Conservation (phyloP, 768 basidiomycete genomes). For the Boletus pseudo-olivaceus region DNA sequence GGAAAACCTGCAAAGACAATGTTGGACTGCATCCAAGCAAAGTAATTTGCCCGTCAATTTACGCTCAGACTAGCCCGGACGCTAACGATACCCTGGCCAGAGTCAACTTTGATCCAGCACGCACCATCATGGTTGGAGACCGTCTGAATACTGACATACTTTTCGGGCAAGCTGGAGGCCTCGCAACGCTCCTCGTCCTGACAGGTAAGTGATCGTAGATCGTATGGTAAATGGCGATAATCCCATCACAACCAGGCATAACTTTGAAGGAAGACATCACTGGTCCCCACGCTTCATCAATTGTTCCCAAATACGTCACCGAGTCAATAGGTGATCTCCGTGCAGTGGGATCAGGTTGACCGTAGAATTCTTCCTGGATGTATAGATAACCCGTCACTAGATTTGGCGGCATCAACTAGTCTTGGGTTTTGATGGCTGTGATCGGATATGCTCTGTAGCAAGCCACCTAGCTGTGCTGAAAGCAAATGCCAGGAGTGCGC, state of each 20-base stretch:
- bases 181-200: constrained; percentile 85
- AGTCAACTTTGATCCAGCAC: constrained; percentile 78
- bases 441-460: constrained; percentile 37
- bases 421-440: constrained; percentile 22
- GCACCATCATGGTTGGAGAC: constrained; percentile 95
- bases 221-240: background rate
- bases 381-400: background rate
- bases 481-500: constrained; percentile 53
- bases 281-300: constrained; percentile 64
- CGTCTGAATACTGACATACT: constrained; percentile 93
- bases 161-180: constrained; percentile 84
- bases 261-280: constrained; percentile 70
- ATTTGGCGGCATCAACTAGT: constrained; percentile 14
- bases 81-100: constrained; percentile 38
- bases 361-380: constrained; percentile 9
- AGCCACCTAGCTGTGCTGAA: constrained; percentile 39
- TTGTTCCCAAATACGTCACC: constrained; percentile 80
- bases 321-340: constrained; percentile 79
- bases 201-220: constrained; percentile 55
- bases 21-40: constrained; percentile 88
- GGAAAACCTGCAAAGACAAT: constrained; percentile 92
- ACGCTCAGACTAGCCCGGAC: background rate
- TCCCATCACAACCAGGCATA: constrained; percentile 51
- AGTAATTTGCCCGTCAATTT: constrained; percentile 37
- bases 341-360: constrained; percentile 25